Evolutionary conservation across 2,329 filamentous ascomycete species (phyloP).

Genomic region (Hirsutella rhossiliensis): DNA sequence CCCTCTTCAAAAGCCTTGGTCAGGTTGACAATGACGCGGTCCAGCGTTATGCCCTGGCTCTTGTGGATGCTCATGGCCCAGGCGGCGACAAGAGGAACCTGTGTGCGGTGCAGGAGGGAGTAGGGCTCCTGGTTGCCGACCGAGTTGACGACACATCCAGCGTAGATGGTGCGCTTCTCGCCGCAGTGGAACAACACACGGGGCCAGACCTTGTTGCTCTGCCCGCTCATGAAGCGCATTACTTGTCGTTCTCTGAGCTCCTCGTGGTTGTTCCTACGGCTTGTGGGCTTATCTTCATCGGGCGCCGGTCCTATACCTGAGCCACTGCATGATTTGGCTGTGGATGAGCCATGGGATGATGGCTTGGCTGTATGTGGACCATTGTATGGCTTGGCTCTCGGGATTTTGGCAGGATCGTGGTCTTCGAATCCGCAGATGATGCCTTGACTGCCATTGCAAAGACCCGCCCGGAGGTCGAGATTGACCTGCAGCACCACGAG

Average conservation of each 20-base stretch:
- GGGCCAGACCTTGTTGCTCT: not conserved
- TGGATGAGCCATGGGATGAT: not conserved
- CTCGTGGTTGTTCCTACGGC: not conserved
- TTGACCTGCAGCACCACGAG: not conserved
- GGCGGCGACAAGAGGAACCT: not conserved
- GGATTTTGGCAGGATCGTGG: not conserved
- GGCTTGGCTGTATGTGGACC: not conserved
- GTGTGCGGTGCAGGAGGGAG: not conserved
- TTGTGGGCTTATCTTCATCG: too few species aligned
- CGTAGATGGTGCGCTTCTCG: not conserved
- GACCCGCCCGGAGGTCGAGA: not conserved
- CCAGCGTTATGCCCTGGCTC: not conserved
- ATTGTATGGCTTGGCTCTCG: not conserved
- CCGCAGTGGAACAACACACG: not conserved
- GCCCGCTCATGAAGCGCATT: not conserved
- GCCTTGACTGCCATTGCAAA: not conserved
- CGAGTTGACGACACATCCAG: not conserved
- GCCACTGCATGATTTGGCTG: not conserved
- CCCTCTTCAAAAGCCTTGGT: not conserved
- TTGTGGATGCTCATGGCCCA: not conserved
- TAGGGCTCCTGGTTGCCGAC: not conserved
- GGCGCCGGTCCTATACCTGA: too few species aligned
- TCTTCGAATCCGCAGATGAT: not conserved
- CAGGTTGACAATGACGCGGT: not conserved
- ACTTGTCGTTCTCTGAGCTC: not conserved